Evolutionary conservation across 2,329 filamentous ascomycete genomes (phyloP).

Genomic region (Ramularia endophylla): DNA sequence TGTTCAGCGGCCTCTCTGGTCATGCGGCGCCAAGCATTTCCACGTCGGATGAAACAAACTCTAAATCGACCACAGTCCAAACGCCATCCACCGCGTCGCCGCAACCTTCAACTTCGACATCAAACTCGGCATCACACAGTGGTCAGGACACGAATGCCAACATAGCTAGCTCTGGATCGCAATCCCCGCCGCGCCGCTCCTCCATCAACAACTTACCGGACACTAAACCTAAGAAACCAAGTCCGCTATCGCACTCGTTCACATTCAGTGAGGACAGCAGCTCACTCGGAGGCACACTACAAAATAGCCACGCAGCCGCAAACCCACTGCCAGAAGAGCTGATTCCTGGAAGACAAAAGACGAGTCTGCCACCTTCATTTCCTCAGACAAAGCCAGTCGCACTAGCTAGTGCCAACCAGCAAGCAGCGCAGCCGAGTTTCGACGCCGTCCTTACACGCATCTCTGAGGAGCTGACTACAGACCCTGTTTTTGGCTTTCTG

Average conservation of each 20-base stretch:
- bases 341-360: constrained; percentile 1
- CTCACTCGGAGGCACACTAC: not conserved
- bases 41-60: constrained; percentile 18
- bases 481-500: constrained; percentile 36
- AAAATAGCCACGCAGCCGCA: not conserved
- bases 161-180: constrained; percentile 11
- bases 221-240: constrained; percentile 28
- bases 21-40: constrained; percentile 9
- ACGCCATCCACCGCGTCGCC: constrained; percentile 9
- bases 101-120: constrained; percentile 1
- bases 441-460: constrained; percentile 27
- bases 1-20: constrained; percentile 1
- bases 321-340: not conserved
- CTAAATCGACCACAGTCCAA: constrained; percentile 11
- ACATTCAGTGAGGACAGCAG: constrained; percentile 16
- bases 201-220: constrained; percentile 10
- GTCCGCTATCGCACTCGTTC: constrained; percentile 30
- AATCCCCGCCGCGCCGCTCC: constrained; percentile 13
- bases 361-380: constrained; percentile 4
- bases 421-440: constrained; percentile 19
- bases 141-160: constrained; percentile 5
- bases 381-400: constrained; percentile 10
- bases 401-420: constrained; percentile 8
- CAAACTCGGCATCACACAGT: not conserved
- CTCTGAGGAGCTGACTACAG: constrained; percentile 34